A percentile compares a stretch with the other conserved stretches of the same genome.
Evolutionary conservation across 2,329 filamentous ascomycete species (phyloP).

Genomic region (Salinomyces thailandicus): DNA sequence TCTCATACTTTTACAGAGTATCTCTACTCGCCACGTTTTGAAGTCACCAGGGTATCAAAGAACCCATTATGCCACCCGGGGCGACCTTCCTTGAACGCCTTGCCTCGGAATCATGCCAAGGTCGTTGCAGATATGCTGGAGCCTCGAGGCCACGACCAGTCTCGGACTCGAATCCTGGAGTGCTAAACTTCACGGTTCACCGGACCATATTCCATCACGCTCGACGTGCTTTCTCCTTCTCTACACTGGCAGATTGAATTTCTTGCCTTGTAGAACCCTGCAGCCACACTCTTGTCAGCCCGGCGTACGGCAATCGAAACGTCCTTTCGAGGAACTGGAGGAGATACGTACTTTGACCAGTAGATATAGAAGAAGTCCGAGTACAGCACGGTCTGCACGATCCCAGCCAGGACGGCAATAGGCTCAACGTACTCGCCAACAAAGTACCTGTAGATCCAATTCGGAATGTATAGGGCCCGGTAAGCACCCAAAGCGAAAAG

Average conservation of each 20-base stretch:
- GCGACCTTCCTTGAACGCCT: no score
- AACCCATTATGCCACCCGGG: no score
- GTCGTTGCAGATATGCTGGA: no score
- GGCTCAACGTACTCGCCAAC: constrained; percentile 63
- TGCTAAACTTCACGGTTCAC: no score
- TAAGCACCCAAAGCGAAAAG: constrained; percentile 88
- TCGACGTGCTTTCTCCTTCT: no score
- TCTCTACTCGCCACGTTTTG: no score
- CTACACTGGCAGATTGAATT: constrained; percentile 44
- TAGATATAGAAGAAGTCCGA: constrained; percentile 99
- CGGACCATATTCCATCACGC: no score
- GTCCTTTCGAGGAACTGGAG: background rate
- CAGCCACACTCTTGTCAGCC: background rate
- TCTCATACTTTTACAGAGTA: no score
- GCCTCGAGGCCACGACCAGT: no score
- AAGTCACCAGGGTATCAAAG: no score
- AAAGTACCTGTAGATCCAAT: constrained; percentile 91
- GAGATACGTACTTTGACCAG: constrained; percentile 69
- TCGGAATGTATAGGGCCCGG: constrained; percentile 91
- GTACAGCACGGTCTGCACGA: constrained; percentile 90
- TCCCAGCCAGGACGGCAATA: constrained; percentile 77
- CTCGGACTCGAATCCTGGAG: no score
- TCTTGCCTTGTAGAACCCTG: constrained; percentile 44
- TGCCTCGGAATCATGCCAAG: no score
- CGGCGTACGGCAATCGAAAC: background rate